These are phyloP conservation scores for Cladorrhinum sp. DNA, from an alignment of 2,329 filamentous ascomycete genomes.

Conservation along the genomic window DNA sequence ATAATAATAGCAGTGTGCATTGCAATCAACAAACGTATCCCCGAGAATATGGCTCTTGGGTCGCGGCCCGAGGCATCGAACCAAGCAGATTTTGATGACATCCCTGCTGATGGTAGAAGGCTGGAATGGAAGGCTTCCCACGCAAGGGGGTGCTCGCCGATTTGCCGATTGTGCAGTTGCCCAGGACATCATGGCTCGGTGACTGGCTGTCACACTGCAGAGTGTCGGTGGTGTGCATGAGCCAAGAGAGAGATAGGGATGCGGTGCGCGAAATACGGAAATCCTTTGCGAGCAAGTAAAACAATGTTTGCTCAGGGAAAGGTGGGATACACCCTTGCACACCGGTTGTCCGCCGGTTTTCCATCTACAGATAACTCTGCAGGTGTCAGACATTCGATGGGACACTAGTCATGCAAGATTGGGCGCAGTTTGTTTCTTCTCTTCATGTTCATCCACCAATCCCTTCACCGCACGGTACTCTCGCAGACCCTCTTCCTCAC, in stretches of 20 bases:
- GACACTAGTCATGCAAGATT: neutral
- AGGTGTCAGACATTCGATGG: slow-evolving; percentile 1
- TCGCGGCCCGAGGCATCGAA: slow-evolving; percentile 15
- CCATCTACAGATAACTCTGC: slow-evolving; percentile 13
- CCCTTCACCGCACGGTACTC: neutral
- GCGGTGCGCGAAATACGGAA: neutral
- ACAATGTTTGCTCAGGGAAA: neutral
- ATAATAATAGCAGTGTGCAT: slow-evolving; percentile 1
- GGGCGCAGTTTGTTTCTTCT: neutral
- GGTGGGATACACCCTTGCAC: neutral
- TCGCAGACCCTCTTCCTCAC: neutral
- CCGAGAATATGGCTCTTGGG: slow-evolving; percentile 1
- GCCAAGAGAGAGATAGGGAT: neutral
- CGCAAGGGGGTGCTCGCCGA: slow-evolving; percentile 5
- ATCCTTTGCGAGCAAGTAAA: neutral
- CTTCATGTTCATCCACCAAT: neutral
- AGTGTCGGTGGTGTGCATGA: slow-evolving; percentile 16
- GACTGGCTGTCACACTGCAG: slow-evolving; percentile 13
- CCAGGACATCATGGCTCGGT: slow-evolving; percentile 16
- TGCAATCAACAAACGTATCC: slow-evolving; percentile 7
- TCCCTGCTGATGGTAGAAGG: neutral
- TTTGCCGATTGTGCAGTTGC: slow-evolving; percentile 6
- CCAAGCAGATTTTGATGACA: neutral
- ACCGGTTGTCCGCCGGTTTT: slow-evolving; percentile 2
- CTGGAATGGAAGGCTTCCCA: neutral